Conservation (phyloP, 768 basidiomycete species). For the Pisolithus orientalis region DNA sequence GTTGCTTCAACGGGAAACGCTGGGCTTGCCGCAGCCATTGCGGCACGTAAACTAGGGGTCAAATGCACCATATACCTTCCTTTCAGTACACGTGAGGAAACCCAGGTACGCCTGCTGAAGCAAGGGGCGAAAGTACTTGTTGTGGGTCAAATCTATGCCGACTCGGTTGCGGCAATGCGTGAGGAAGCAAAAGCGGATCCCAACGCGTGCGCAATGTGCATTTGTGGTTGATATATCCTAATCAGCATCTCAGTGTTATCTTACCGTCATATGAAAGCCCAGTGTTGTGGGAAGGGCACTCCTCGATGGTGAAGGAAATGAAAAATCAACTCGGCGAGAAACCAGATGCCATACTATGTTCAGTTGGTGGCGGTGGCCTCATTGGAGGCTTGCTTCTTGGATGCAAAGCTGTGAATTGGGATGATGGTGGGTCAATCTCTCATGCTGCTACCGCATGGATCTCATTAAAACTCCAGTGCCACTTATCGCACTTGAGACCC, state of each 20-base stretch:
- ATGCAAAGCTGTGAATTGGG: slow-evolving; percentile 61
- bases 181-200: slow-evolving; percentile 37
- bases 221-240: background rate
- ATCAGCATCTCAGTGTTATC: slow-evolving; percentile 41
- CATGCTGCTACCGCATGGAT: background rate
- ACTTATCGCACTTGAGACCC: slow-evolving; percentile 62
- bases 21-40: slow-evolving; percentile 65
- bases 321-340: slow-evolving; percentile 42
- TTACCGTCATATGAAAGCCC: slow-evolving; percentile 70
- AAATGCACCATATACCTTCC: slow-evolving; percentile 68
- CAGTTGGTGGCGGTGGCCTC: slow-evolving; percentile 71
- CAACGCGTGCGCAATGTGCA: slow-evolving; percentile 42
- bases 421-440: slow-evolving; percentile 44
- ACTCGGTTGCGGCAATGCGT: slow-evolving; percentile 49
- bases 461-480: slow-evolving; percentile 39
- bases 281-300: slow-evolving; percentile 68
- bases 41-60: slow-evolving; percentile 47
- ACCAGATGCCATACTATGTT: slow-evolving; percentile 72
- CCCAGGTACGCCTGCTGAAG: slow-evolving; percentile 42
- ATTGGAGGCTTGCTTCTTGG: slow-evolving; percentile 65
- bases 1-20: slow-evolving; percentile 80
- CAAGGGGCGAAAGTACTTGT: slow-evolving; percentile 55
- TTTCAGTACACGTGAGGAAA: slow-evolving; percentile 40
- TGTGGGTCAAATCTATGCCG: slow-evolving; percentile 51
- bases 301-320: slow-evolving; percentile 68